phyloP scores from a whole-genome alignment of 352 stramenopile species.

The Globisporangium acanthophoron region DNA sequence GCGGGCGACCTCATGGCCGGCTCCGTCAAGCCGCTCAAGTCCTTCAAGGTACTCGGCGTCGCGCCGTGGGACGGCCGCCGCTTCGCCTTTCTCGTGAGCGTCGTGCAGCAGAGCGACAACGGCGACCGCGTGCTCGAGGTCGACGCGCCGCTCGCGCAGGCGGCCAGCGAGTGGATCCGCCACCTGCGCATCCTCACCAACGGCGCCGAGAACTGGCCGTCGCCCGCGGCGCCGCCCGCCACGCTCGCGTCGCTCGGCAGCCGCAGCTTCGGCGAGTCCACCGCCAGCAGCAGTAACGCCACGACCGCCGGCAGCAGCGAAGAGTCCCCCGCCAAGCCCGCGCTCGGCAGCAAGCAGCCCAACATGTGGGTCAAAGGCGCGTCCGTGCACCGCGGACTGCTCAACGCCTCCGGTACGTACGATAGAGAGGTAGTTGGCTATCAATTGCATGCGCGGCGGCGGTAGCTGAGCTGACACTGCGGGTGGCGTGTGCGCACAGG shows the following conservation, averaged over 20 bases:
- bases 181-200: conserved; percentile 50
- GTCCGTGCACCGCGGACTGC: conserved; percentile 71
- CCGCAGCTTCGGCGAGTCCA: conserved; percentile 11
- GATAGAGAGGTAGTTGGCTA: not conserved
- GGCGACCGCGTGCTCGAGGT: conserved; percentile 77
- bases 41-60: conserved; percentile 67
- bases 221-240: conserved; percentile 11
- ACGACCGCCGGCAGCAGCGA: conserved; percentile 18
- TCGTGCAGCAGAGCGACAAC: conserved; percentile 59
- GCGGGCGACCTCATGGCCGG: conserved; percentile 51
- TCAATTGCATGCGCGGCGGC: not conserved
- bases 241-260: conserved; percentile 17
- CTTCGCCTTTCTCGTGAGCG: conserved; percentile 74
- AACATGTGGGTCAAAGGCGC: conserved; percentile 81
- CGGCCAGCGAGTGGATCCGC: conserved; percentile 72
- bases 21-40: conserved; percentile 54
- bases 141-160: conserved; percentile 49
- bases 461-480: too few relatives aligned
- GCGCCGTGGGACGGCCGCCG: conserved; percentile 63
- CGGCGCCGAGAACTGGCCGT: conserved; percentile 25
- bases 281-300: conserved; percentile 2
- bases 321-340: conserved; percentile 18
- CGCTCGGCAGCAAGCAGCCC: conserved; percentile 42
- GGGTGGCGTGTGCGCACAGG: conserved; percentile 17
- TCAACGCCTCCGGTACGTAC: conserved; percentile 46